These are phyloP conservation scores for Cordyceps fumosorosea DNA, from an alignment of 2,329 filamentous ascomycete species.

Conservation along the genomic window DNA sequence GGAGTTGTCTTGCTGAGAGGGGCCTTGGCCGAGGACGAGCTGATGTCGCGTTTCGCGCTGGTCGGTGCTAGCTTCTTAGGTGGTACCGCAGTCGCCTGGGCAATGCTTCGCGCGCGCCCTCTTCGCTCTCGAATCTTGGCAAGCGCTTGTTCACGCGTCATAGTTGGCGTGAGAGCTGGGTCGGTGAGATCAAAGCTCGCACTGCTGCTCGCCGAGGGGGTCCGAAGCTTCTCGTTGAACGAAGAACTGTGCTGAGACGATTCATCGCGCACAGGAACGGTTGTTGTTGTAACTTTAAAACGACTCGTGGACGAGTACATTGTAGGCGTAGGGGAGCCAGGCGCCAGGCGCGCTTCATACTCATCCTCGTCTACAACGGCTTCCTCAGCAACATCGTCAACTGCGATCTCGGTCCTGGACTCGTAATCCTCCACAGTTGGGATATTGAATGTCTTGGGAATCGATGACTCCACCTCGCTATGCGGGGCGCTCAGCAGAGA, in stretches of 20 bases:
- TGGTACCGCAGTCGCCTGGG: constrained; percentile 47
- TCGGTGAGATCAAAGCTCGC: constrained; percentile 47
- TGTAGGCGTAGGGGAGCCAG: constrained; percentile 35
- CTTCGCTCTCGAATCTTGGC: constrained; percentile 68
- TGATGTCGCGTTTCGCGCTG: constrained; percentile 38
- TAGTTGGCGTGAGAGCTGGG: constrained; percentile 56
- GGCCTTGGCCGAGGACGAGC: constrained; percentile 36
- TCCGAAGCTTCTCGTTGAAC: constrained; percentile 39
- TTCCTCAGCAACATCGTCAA: constrained; percentile 3
- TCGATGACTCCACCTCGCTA: constrained; percentile 27
- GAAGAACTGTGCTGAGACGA: constrained; percentile 30
- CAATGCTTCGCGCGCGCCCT: constrained; percentile 63
- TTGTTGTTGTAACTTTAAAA: constrained; percentile 44
- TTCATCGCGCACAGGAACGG: constrained; percentile 46
- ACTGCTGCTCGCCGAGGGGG: constrained; percentile 34
- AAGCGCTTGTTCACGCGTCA: constrained; percentile 68
- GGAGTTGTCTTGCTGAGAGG: constrained; percentile 8
- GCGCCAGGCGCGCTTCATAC: constrained; percentile 9
- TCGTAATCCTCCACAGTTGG: constrained; percentile 26
- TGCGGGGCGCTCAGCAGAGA: constrained; percentile 55
- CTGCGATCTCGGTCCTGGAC: not conserved
- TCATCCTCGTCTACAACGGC: constrained; percentile 10
- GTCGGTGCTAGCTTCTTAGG: constrained; percentile 47
- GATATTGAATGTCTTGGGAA: constrained; percentile 36
- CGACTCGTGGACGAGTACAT: constrained; percentile 32